Conservation (phyloP, 2,329 filamentous ascomycete genomes). For the Bipolaris cookei region DNA sequence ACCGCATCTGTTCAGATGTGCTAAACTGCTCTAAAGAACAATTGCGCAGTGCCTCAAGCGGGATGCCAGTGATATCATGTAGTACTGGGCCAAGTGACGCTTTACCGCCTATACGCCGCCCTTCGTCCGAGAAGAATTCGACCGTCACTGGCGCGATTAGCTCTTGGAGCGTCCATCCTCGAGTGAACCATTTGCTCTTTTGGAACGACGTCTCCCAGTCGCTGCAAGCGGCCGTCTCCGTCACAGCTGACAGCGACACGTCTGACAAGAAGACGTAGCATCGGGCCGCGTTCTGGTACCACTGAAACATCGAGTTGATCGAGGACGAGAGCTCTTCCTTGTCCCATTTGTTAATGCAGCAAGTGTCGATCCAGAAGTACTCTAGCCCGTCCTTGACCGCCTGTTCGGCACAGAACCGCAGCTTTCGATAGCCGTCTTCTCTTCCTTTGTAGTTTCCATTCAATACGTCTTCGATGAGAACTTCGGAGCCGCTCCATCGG, state of each 20-base stretch:
- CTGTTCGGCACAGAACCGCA: not conserved
- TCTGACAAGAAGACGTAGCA: conserved; percentile 31
- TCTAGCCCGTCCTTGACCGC: not conserved
- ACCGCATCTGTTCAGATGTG: not conserved
- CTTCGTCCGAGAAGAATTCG: conserved; percentile 23
- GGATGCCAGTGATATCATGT: conserved; percentile 15
- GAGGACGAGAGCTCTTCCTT: not conserved
- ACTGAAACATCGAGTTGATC: conserved; percentile 5
- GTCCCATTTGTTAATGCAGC: not conserved
- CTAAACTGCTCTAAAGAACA: not conserved
- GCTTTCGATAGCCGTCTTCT: not conserved
- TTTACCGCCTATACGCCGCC: conserved; percentile 19
- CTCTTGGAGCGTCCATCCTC: not conserved
- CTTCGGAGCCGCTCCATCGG: conserved; percentile 37
- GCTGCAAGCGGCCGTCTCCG: not conserved
- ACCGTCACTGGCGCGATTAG: conserved; percentile 19
- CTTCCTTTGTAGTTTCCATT: not conserved
- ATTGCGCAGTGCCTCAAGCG: not conserved
- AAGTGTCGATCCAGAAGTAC: not conserved
- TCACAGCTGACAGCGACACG: not conserved
- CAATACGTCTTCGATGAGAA: conserved; percentile 32
- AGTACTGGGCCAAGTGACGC: conserved; percentile 17
- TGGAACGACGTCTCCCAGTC: not conserved
- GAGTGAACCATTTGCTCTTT: no score
- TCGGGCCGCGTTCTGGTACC: conserved; percentile 23